Evolutionary conservation across 2,329 filamentous ascomycete genomes (phyloP), one percentile per base, ranked within the genome.

Genomic region (Beauveria bassiana): DNA sequence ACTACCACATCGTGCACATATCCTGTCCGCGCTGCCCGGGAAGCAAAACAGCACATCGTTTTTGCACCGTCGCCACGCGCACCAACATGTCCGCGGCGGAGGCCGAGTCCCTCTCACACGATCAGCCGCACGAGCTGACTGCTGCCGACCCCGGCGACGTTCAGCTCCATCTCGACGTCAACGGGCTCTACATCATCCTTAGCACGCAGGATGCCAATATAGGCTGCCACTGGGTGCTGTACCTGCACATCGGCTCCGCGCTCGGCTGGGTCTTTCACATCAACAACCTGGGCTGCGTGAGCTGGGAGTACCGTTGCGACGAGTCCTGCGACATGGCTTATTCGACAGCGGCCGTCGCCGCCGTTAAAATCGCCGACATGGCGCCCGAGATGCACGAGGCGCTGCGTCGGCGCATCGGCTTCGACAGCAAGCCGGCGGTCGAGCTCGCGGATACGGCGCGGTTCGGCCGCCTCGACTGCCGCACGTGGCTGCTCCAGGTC

Each of bases 401-500:
- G 14, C 50, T 60, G 40, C 58, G 42, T 20, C 7, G 7, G 12
- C 58, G 58, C 26, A 42, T 54, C 42, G 58, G 58, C 49, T 16
- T 40, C n/a, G 49, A 43, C 40, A 12, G 40, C 42, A 14, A 20
- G 47, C 58, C 58, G 12, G 58, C n/a, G n/a, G 42, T 60, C 49
- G 2, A 16, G 8, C 42, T 60, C 34, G 40, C 47, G 42, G 59
- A 64, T 46, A 61, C 54, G 2, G 58, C 50, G 22, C 52, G 49
- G 43, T 63, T 61, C 45, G 64, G 61, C 6, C 58, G 40, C 14
- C 62, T 64, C 40, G 45, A 22, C 47, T 61, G 60, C 38, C 63
- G 61, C 28, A 40, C 61, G 3, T 65, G 64, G 64, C 38, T 62
- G 50, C 54, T 61, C 52, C 60, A 61, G 54, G 64, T 60, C 45